Conservation (phyloP, 768 basidiomycete genomes). For the Leccinellum luteum region DNA sequence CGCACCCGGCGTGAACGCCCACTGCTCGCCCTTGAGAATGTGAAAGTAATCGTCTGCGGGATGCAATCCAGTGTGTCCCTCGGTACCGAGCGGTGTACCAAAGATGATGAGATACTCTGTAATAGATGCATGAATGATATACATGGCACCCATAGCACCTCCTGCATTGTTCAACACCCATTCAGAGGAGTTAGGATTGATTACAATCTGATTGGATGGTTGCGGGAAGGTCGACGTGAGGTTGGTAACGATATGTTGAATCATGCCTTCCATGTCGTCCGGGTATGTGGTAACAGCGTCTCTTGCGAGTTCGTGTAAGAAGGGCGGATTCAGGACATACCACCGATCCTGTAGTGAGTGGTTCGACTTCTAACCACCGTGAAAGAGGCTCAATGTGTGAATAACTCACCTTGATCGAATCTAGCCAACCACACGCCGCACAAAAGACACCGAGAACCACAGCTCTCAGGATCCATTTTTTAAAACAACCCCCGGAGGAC, state of each 20-base stretch:
- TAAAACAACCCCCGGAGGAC: conserved; percentile 10
- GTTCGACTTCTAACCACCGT: background rate
- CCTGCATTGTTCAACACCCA: conserved; percentile 99
- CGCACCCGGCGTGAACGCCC: conserved; percentile 82
- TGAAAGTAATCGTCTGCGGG: conserved; percentile 98
- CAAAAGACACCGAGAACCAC: conserved; percentile 27
- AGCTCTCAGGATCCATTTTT: conserved; percentile 34
- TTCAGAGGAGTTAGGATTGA: conserved; percentile 60
- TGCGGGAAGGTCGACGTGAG: conserved; percentile 72
- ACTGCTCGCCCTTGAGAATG: conserved; percentile 91
- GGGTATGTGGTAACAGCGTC: conserved; percentile 67
- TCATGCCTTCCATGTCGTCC: conserved; percentile 68
- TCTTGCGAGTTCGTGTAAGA: conserved; percentile 70
- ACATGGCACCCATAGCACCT: conserved; percentile 98
- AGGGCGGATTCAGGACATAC: conserved; percentile 79
- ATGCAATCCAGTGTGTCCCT: conserved; percentile 92
- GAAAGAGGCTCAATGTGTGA: background rate
- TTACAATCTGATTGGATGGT: conserved; percentile 47
- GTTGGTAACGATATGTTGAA: conserved; percentile 77
- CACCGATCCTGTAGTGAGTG: conserved; percentile 59
- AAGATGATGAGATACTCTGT: conserved; percentile 98
- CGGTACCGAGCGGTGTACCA: conserved; percentile 94
- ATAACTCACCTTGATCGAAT: conserved; percentile 58
- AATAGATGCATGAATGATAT: conserved; percentile 92
- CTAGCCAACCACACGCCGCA: conserved; percentile 48